phyloP scores from a whole-genome alignment of 345 rosid genomes.

The Lenwebbia sp. region DNA sequence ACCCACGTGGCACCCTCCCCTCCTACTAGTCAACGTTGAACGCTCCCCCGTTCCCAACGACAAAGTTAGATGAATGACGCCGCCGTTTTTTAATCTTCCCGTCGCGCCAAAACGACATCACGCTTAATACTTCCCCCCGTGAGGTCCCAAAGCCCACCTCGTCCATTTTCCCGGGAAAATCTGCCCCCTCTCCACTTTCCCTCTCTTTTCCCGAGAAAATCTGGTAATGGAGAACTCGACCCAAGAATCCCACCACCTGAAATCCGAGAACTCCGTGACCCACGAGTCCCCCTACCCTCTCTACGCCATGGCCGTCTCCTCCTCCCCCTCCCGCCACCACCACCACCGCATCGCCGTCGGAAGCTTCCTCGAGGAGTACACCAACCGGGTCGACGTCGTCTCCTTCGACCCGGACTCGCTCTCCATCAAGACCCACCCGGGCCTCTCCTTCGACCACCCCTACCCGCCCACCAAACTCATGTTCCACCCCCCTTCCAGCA shows the following conservation, averaged over 20 bases:
- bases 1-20: neutral
- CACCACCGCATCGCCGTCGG: conserved; percentile 75
- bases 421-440: conserved; percentile 52
- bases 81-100: neutral
- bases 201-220: neutral
- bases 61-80: neutral
- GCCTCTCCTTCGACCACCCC: conserved; percentile 87
- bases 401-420: conserved; percentile 70
- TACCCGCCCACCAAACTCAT: conserved; percentile 89
- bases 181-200: neutral
- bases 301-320: conserved; percentile 78
- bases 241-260: conserved; percentile 54
- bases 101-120: neutral
- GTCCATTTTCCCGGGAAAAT: neutral
- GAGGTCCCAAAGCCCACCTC: neutral
- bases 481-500: conserved; percentile 60
- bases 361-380: conserved; percentile 77
- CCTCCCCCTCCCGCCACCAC: conserved; percentile 18
- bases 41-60: neutral
- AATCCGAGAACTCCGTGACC: conserved; percentile 71
- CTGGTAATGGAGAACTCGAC: conserved; percentile 29
- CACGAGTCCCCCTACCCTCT: conserved; percentile 78
- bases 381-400: conserved; percentile 74
- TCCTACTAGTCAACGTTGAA: neutral
- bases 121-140: neutral